Evolutionary conservation across 805 yeast species (phyloP), one percentile per base, ranked within the genome.

Genomic region (Henningerozyma blattae): DNA sequence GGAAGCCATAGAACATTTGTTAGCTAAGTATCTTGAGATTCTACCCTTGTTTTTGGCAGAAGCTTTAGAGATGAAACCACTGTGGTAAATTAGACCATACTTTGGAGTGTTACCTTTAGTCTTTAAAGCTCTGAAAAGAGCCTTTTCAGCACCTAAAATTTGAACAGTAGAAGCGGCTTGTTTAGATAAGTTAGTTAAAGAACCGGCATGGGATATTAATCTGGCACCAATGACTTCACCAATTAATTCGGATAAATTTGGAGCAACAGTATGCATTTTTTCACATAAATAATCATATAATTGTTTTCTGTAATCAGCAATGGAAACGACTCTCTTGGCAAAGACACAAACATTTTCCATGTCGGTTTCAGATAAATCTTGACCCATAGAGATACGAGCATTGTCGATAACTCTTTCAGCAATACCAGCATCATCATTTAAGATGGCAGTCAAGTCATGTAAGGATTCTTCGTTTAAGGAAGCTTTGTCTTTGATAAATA

Each of bases 161-260:
- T 91, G 98, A 40, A 91, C 96, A 39, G 98, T 91, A 17, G 98
- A 91, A 37, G 98, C 98, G 53, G 98, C 97, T 67, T 87, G 95
- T 61, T 91, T 91, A 39, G 97, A 86, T 59, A 91, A 68, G 66
- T 82, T 89, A 44, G 95, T 87, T 60, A 91, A 72, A 48, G 96
- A 86, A 64, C 98, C 98, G 42, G 98, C 96, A 54, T 91, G 97
- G 39, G 98, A 89, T 46, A 91, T 91, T 53, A 91, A 74, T 64
- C 98, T 76, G 32, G 98, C 98, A 66, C 98, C 98, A 47, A 91
- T 94, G 59, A 89, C 91, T 69, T 91, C 98, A 61, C 98, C 98
- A 56, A 91, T 89, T 60, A 91, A 75, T 60, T 89, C 95, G 32
- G 95, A 77, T 58, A 91, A 72, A 64, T 91, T 91, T 48, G 98